Percentiles rank a stretch among this genome's conserved stretches.
Evolutionary conservation across 2,329 filamentous ascomycete genomes (phyloP).

Genomic region (Mollisiaceae sp.): DNA sequence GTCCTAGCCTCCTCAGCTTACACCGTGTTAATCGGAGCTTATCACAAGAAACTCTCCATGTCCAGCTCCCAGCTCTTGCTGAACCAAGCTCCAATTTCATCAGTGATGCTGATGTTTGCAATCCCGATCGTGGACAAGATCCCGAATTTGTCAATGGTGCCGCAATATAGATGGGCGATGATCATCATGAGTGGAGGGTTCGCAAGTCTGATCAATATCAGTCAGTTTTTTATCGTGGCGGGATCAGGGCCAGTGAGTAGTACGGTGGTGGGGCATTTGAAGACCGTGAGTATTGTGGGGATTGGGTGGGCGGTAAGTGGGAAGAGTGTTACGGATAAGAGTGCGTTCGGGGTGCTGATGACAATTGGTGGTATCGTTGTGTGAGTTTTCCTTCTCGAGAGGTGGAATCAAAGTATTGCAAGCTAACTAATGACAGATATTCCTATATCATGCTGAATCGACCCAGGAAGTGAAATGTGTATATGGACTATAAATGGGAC

Average conservation of each 20-base stretch:
- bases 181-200: slow-evolving; percentile 48
- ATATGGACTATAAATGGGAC: background rate
- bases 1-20: slow-evolving; percentile 54
- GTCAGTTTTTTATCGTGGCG: slow-evolving; percentile 43
- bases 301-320: slow-evolving; percentile 37
- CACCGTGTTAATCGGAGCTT: slow-evolving; percentile 47
- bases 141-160: slow-evolving; percentile 43
- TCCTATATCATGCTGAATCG: slow-evolving; percentile 38
- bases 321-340: slow-evolving; percentile 31
- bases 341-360: slow-evolving; percentile 35
- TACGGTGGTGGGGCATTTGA: slow-evolving; percentile 50
- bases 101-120: slow-evolving; percentile 49
- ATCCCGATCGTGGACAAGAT: slow-evolving; percentile 49
- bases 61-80: slow-evolving; percentile 50
- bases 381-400: slow-evolving; percentile 25
- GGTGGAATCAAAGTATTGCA: background rate
- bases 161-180: slow-evolving; percentile 44
- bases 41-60: slow-evolving; percentile 50
- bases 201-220: slow-evolving; percentile 45
- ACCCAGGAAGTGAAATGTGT: slow-evolving; percentile 19
- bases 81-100: slow-evolving; percentile 51
- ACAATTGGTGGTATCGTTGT: slow-evolving; percentile 35
- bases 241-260: slow-evolving; percentile 46
- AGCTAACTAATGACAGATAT: slow-evolving; percentile 27
- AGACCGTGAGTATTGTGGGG: slow-evolving; percentile 42